phyloP scores from a whole-genome alignment of 1,284 basidiomycete genomes.

The Ceratobasidium sp. region DNA sequence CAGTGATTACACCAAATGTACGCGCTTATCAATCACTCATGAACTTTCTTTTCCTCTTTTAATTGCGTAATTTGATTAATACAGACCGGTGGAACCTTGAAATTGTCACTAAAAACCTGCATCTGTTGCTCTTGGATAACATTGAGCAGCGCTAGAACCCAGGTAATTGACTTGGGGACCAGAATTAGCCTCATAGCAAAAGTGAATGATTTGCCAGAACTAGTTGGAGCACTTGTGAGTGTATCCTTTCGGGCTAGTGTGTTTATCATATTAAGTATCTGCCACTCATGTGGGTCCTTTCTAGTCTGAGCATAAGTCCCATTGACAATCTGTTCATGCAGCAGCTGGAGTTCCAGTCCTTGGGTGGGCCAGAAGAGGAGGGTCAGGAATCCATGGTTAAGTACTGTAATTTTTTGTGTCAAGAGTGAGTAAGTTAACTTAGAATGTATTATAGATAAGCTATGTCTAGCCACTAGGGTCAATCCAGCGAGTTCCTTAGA shows the following conservation, averaged over 20 bases:
- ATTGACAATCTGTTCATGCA: no score
- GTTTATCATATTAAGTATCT: not conserved
- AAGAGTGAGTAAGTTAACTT: no score
- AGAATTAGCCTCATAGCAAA: not conserved
- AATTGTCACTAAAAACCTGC: not conserved
- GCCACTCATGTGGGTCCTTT: not conserved
- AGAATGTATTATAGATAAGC: no score
- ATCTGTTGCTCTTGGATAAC: conserved; percentile 22
- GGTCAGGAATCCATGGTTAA: no score
- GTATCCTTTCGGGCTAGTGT: not conserved
- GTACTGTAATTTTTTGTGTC: no score
- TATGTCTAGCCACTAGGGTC: not conserved
- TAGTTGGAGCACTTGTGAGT: not conserved
- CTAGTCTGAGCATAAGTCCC: not conserved
- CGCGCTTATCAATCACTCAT: not conserved
- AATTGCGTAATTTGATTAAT: not conserved
- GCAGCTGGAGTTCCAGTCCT: no score
- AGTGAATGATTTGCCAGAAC: conserved; percentile 11
- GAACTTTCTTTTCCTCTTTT: not conserved
- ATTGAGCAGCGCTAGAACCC: conserved; percentile 18
- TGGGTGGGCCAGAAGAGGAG: no score
- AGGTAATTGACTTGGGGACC: conserved; percentile 7
- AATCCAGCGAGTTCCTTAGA: no score
- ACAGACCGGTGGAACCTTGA: not conserved
- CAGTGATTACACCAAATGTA: conserved; percentile 3